Conservation (phyloP, 768 basidiomycete species). For the Cytidiella melzeri region DNA sequence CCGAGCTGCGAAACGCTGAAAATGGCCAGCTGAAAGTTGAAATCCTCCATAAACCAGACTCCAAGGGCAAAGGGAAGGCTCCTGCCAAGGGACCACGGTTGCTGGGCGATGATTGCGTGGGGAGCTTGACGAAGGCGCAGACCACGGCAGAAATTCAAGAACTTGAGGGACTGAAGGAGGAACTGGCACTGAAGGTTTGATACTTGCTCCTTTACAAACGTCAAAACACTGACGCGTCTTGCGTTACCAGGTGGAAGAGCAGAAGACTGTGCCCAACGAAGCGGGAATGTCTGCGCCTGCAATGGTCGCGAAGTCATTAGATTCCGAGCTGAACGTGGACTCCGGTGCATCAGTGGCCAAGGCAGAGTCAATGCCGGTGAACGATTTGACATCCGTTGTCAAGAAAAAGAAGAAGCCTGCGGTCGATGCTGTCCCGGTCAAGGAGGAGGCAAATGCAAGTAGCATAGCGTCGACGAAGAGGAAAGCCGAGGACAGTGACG, state of each 20-base stretch:
- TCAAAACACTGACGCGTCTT: too few species aligned
- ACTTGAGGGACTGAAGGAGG: slow-evolving; percentile 64
- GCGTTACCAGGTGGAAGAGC: slow-evolving; percentile 92
- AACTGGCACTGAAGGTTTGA: slow-evolving; percentile 81
- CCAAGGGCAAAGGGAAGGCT: slow-evolving; percentile 71
- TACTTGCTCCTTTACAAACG: too few species aligned
- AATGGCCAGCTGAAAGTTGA: slow-evolving; percentile 33
- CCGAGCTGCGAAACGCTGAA: slow-evolving; percentile 45
- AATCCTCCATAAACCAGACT: slow-evolving; percentile 23
- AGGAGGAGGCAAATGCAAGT: slow-evolving; percentile 18
- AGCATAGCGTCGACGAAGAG: slow-evolving; percentile 42
- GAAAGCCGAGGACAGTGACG: slow-evolving; percentile 57
- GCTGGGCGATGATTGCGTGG: slow-evolving; percentile 47
- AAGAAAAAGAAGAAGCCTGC: slow-evolving; percentile 70
- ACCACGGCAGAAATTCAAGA: slow-evolving; percentile 79
- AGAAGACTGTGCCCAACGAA: slow-evolving; percentile 75
- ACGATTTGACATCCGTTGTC: slow-evolving; percentile 81
- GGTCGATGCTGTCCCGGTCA: slow-evolving; percentile 24
- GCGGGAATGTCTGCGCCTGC: slow-evolving; percentile 54
- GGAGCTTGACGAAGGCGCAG: slow-evolving; percentile 66
- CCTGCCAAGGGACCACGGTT: slow-evolving; percentile 35
- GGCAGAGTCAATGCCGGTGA: slow-evolving; percentile 42
- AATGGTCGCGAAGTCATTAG: slow-evolving; percentile 64
- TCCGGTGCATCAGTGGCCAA: slow-evolving; percentile 17
- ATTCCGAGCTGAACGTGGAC: slow-evolving; percentile 53